Evolutionary conservation across 192 early-diverging fungal species (phyloP), one percentile per base, ranked within the genome.

Genomic region (Oehlia diaphana): DNA sequence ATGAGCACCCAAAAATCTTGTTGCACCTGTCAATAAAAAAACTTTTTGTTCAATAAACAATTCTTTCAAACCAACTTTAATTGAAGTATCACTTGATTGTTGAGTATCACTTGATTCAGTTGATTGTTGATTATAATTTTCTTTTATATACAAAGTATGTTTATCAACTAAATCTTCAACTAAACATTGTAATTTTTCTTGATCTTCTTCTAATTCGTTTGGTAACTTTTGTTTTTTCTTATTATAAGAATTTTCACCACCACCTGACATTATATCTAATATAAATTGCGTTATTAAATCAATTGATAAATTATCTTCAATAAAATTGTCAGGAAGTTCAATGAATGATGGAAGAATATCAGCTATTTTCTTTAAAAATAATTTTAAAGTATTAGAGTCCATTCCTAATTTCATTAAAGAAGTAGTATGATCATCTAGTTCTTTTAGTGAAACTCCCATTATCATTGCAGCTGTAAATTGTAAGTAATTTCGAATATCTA

Each of bases 161-260:
- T 71, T 71, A 71, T 71, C 69, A n/a, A 71, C 69, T 4, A 71
- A 33, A 21, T 47, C 69, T 23, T 71, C 69, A 21, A 71, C 3
- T 44, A 5, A 21, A 12, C 9, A 9, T 71, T 71, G 69, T 49
- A 23, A 19, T 42, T 47, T 37, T 47, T 71, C 42, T 71, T 23
- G 42, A 12, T 47, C 42, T 47, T 42, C 21, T 44, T 71, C 39
- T 44, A 44, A 44, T 47, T 47, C 23, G 16, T 70, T 42, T 42
- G 42, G 21, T 47, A 47, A 47, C 10, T 47, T 47, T 44, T 21
- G 42, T 47, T n/a, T 71, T 44, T 35, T 35, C 16, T 35, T 33
- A 68, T 68, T 33, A 16, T 47, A 47, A 47, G 10, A 12, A 47
- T 47, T 0, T 47, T 47, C 44, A 0, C 44, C 44, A 47, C 44